Evolutionary conservation across 805 yeast genomes (phyloP).

Genomic region (Ogataea pilisensis): DNA sequence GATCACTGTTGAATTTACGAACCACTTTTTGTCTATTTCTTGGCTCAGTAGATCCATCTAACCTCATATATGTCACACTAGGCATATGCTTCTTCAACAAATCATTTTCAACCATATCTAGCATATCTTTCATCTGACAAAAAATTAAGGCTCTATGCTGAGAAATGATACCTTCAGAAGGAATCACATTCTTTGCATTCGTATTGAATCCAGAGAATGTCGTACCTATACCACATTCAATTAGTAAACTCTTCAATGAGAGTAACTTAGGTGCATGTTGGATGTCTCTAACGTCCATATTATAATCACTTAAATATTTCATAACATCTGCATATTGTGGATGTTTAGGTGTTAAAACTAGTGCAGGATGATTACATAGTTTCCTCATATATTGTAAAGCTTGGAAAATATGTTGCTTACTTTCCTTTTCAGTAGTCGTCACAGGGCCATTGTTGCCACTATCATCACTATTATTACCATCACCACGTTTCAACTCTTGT

Average conservation of each 20-base stretch:
- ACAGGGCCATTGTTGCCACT: neutral
- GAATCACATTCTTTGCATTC: slow-evolving; percentile 17
- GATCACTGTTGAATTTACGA: slow-evolving; percentile 89
- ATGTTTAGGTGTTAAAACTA: slow-evolving; percentile 77
- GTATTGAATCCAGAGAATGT: slow-evolving; percentile 25
- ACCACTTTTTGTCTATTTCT: slow-evolving; percentile 89
- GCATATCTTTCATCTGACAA: slow-evolving; percentile 96
- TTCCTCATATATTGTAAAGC: slow-evolving; percentile 97
- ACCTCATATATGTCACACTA: slow-evolving; percentile 84
- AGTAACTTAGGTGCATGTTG: slow-evolving; percentile 86
- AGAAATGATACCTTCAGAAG: slow-evolving; percentile 59
- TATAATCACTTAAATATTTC: slow-evolving; percentile 52
- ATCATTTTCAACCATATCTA: slow-evolving; percentile 92
- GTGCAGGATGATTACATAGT: slow-evolving; percentile 92
- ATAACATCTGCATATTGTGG: slow-evolving; percentile 75
- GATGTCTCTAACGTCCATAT: slow-evolving; percentile 62
- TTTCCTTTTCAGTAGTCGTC: slow-evolving; percentile 30
- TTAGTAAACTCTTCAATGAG: slow-evolving; percentile 73
- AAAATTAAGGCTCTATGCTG: slow-evolving; percentile 94
- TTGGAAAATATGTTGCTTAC: slow-evolving; percentile 91
- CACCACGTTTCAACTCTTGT: slow-evolving; percentile 51
- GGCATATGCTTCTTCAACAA: slow-evolving; percentile 82
- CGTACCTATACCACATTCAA: slow-evolving; percentile 89
- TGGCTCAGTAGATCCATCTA: slow-evolving; percentile 94
- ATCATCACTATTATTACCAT: neutral